Evolutionary conservation across 176 grass and related monocot genomes (phyloP), one percentile per base, ranked within the genome.

Genomic region (Coix lacrymajobi): DNA sequence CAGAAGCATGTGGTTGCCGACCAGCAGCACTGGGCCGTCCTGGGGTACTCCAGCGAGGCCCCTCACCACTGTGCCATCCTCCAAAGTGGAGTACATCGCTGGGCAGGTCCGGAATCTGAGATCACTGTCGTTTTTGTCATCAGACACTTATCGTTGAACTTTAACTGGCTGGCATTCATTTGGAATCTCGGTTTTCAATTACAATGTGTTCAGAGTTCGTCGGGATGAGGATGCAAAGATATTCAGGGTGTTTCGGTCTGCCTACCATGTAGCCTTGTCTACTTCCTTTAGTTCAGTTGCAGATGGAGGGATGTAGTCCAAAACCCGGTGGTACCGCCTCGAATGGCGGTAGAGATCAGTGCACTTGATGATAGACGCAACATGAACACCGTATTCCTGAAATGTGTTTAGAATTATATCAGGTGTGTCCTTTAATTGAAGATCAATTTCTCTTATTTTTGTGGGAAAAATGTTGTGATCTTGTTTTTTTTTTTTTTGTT

Each of bases 1-100:
- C 63, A 94, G 69, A 19, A 91, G 82, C 89, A 94, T 91, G 83
- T 94, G 92, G 79, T 94, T 94, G 66, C 92, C 92, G 30, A 94
- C 92, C 14, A 94, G 78, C 61, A 94, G 76, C 43, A 94, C 89
- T 2, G 92, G 89, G 6, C 89, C 92, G 4, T 87, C 76, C 61
- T 87, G 76, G 4, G 92, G 89, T 20, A 94, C 73, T 6, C 89
- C 89, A 8, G 76, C 85, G 14, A 94, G 84, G 36, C 86, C 89
- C 33, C 76, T 40, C 22, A 94, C 83, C 11, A 91, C 85, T 5
- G 28, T 74, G 15, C 89, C 84, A 49, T 91, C 87, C 45, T 73
- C 66, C 84, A 84, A 64, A 37, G 92, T 94, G 25, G 92, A 94
- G 83, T 85, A 87, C 89, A 94, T 91, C 73, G 52, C 87, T 20